Evolutionary conservation across 2,329 filamentous ascomycete species (phyloP).

Genomic region (Tolypocladium album): DNA sequence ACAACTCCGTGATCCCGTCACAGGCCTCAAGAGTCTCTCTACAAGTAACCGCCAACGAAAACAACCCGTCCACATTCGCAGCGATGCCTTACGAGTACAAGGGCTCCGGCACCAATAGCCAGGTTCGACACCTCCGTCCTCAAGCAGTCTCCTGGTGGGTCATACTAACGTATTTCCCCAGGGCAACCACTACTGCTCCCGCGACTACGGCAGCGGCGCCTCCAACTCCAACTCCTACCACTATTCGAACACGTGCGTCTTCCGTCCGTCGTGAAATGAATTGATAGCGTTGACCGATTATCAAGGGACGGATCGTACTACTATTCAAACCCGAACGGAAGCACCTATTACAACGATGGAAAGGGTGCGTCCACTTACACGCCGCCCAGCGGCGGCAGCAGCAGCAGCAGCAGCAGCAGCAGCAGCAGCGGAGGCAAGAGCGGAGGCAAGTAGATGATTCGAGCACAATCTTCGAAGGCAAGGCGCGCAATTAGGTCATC

Average conservation of each 20-base stretch:
- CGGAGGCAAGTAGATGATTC: constrained; percentile 1
- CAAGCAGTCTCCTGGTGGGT: not conserved
- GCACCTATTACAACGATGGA: constrained; percentile 57
- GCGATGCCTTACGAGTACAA: constrained; percentile 29
- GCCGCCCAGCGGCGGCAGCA: constrained; percentile 28
- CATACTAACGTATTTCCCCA: constrained; percentile 14
- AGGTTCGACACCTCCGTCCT: constrained; percentile 29
- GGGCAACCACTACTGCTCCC: constrained; percentile 59
- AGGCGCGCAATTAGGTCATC: not conserved
- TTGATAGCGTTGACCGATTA: not conserved
- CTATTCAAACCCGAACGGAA: constrained; percentile 59
- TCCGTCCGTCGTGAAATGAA: not conserved
- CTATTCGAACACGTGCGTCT: constrained; percentile 51
- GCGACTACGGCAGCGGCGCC: constrained; percentile 48
- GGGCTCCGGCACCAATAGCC: constrained; percentile 49
- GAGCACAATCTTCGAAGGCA: not conserved
- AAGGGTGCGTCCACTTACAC: constrained; percentile 50
- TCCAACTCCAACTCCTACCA: constrained; percentile 52
- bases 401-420: not conserved
- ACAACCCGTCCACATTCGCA: not conserved
- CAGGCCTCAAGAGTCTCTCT: not conserved
- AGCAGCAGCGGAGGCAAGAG: not conserved
- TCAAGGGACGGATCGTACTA: constrained; percentile 57
- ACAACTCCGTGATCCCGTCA: not conserved
- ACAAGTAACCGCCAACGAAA: not conserved